phyloP scores from a whole-genome alignment of 106 monocot genomes.

The Acorus gramineus region DNA sequence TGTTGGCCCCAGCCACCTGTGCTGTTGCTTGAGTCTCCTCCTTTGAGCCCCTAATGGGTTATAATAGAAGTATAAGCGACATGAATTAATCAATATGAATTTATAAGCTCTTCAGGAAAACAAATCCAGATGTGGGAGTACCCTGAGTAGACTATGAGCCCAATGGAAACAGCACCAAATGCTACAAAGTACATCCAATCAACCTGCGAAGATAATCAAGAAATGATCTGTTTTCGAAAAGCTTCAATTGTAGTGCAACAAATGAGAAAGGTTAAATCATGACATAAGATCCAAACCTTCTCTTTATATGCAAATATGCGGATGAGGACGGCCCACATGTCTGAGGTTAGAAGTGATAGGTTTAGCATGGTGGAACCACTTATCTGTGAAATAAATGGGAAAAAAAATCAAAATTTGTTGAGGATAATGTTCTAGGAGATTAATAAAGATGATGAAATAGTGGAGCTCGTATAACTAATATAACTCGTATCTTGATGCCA shows the following conservation, averaged over 20 bases:
- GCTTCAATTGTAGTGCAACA: not conserved
- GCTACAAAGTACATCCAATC: slow-evolving; percentile 93
- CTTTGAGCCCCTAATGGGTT: slow-evolving; percentile 21
- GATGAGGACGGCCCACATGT: slow-evolving; percentile 96
- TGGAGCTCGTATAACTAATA: not conserved
- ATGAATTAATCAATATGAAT: too few relatives aligned
- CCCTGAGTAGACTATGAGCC: slow-evolving; percentile 63
- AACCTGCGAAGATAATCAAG: slow-evolving; percentile 33
- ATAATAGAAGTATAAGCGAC: too few relatives aligned
- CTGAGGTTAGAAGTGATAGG: slow-evolving; percentile 86
- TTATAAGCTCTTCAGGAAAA: not conserved
- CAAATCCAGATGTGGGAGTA: slow-evolving; percentile 1
- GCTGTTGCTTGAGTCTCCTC: slow-evolving; percentile 13
- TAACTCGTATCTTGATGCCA: too few relatives aligned
- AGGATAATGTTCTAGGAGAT: not conserved
- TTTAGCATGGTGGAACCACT: slow-evolving; percentile 86
- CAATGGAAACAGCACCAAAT: slow-evolving; percentile 54
- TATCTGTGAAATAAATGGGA: slow-evolving; percentile 34
- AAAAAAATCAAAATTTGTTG: not conserved
- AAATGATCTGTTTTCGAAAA: not conserved
- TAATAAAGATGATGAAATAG: not conserved
- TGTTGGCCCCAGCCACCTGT: slow-evolving; percentile 11
- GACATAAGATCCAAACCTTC: slow-evolving; percentile 27
- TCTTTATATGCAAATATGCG: slow-evolving; percentile 89
- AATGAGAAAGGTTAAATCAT: not conserved